Evolutionary conservation across 2,329 filamentous ascomycete species (phyloP).

Genomic region (Sphaerulina musiva): DNA sequence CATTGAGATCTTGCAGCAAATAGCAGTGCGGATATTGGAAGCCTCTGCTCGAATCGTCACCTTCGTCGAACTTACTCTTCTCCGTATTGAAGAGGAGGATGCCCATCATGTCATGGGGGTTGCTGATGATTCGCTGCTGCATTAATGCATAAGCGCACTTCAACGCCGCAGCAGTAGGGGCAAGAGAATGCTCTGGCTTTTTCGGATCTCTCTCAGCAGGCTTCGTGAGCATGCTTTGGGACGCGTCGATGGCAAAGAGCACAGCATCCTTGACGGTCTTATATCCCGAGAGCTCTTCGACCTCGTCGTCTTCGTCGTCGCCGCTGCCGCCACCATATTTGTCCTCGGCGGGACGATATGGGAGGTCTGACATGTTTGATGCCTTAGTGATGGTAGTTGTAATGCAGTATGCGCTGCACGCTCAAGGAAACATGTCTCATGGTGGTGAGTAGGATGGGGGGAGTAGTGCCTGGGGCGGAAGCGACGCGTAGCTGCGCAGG

Average conservation of each 20-base stretch:
- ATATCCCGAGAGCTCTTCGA: conserved; percentile 66
- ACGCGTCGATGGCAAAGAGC: conserved; percentile 91
- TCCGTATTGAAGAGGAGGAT: conserved; percentile 87
- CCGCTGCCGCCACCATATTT: conserved; percentile 39
- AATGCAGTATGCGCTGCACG: neutral
- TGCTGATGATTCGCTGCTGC: conserved; percentile 97
- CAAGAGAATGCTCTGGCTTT: conserved; percentile 66
- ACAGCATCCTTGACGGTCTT: conserved; percentile 94
- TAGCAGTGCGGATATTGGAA: conserved; percentile 85
- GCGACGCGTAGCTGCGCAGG: neutral
- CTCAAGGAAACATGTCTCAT: neutral
- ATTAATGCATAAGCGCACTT: conserved; percentile 94
- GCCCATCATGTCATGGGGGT: conserved; percentile 95
- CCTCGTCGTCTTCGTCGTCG: conserved; percentile 62
- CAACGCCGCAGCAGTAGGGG: conserved; percentile 72
- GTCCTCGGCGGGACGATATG: conserved; percentile 19
- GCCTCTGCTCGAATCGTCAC: conserved; percentile 52
- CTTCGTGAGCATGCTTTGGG: conserved; percentile 70
- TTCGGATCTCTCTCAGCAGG: conserved; percentile 62
- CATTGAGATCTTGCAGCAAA: conserved; percentile 76
- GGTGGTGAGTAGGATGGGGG: neutral
- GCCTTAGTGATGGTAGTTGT: neutral
- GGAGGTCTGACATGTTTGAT: conserved; percentile 7
- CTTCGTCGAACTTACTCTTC: conserved; percentile 69
- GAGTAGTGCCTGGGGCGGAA: neutral